These are phyloP conservation scores for Phytophthora chlamydospora DNA, from an alignment of 352 stramenopile genomes.

Conservation along the genomic window DNA sequence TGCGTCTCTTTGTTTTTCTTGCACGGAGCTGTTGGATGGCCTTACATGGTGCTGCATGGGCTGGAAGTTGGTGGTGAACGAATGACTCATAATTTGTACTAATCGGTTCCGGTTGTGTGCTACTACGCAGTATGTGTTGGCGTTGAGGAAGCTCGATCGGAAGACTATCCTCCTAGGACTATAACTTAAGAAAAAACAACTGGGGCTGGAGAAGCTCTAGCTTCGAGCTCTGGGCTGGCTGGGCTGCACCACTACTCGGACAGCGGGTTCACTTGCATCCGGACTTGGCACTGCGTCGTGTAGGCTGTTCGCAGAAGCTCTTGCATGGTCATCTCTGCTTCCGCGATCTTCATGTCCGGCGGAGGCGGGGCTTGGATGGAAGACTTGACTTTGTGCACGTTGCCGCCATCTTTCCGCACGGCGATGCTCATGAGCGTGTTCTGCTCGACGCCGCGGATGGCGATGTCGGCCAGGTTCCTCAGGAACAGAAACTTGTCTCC, in stretches of 20 bases:
- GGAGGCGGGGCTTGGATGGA: slow-evolving; percentile 48
- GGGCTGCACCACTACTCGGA: slow-evolving; percentile 23
- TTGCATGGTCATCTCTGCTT: slow-evolving; percentile 83
- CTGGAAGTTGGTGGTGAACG: not conserved
- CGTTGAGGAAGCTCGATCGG: slow-evolving; percentile 4
- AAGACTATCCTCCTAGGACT: slow-evolving; percentile 4
- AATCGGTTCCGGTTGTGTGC: slow-evolving; percentile 7
- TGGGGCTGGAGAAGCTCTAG: slow-evolving; percentile 25
- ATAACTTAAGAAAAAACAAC: slow-evolving; percentile 47
- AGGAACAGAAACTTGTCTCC: slow-evolving; percentile 87
- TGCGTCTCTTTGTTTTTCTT: no score
- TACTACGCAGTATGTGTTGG: slow-evolving; percentile 2
- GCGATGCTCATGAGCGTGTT: slow-evolving; percentile 65
- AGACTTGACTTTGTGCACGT: slow-evolving; percentile 36
- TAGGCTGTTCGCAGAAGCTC: slow-evolving; percentile 84
- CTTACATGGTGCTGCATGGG: not conserved
- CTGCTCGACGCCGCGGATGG: slow-evolving; percentile 79
- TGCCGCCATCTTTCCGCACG: slow-evolving; percentile 27
- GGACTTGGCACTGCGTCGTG: slow-evolving; percentile 82
- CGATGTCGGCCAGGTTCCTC: slow-evolving; percentile 81
- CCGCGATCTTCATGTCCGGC: slow-evolving; percentile 63
- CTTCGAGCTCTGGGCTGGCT: slow-evolving; percentile 17
- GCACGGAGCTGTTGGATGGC: not conserved
- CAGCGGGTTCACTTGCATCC: slow-evolving; percentile 79
- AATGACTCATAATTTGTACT: slow-evolving; percentile 22